Evolutionary conservation across 2,329 filamentous ascomycete species (phyloP).

Genomic region (Scytalidium sp.): DNA sequence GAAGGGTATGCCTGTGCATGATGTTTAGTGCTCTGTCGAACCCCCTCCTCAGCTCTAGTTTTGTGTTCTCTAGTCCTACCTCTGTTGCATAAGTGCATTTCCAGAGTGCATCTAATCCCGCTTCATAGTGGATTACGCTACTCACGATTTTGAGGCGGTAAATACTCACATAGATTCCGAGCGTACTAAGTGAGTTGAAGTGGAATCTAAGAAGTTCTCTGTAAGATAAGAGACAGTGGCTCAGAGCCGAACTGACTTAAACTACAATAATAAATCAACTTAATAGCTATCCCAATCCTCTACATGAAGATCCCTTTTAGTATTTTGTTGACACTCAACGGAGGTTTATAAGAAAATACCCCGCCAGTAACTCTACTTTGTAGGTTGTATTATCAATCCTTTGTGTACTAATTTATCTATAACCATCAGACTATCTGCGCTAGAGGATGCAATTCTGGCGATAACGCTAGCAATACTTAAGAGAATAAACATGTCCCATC

Average conservation of each 20-base stretch:
- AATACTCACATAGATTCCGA: background rate
- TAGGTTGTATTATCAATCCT: too few species aligned
- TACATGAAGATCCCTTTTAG: too few species aligned
- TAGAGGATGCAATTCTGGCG: too few species aligned
- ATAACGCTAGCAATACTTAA: too few species aligned
- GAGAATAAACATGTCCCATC: too few species aligned
- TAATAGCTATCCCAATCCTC: too few species aligned
- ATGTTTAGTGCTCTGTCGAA: background rate
- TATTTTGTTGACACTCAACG: too few species aligned
- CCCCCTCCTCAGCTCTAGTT: background rate
- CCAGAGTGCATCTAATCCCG: background rate
- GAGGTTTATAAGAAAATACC: too few species aligned
- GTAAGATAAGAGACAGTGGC: background rate
- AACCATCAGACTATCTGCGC: too few species aligned
- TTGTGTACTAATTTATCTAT: too few species aligned
- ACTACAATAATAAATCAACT: background rate
- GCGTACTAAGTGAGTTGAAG: background rate
- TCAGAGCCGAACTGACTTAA: background rate
- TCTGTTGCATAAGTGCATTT: background rate
- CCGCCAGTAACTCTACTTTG: too few species aligned
- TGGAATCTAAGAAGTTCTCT: background rate
- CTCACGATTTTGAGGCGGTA: background rate
- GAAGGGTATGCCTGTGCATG: background rate
- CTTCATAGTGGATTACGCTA: background rate
- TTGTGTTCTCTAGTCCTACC: background rate